A percentile compares a stretch with the other conserved stretches of the same genome.
phyloP scores from a whole-genome alignment of 108 stramenopile genomes.

The Discostella pseudostelligera region DNA sequence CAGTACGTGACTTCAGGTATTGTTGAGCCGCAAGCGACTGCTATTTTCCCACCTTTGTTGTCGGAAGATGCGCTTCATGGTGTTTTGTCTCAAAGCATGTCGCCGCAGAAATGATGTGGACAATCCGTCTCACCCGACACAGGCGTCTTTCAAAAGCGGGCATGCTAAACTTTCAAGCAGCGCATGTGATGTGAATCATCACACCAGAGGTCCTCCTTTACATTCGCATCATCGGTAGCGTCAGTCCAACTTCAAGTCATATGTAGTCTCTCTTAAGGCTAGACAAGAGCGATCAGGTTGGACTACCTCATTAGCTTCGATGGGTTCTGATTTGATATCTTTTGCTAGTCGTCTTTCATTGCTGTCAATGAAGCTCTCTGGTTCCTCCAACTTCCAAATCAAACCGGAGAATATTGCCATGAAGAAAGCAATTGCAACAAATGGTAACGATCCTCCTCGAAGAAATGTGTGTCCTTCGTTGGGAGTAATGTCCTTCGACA shows the following conservation, averaged over 20 bases:
- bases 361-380: no score
- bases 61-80: neutral
- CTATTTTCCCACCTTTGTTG: slow-evolving; percentile 22
- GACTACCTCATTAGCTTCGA: slow-evolving; percentile 12
- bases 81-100: no score
- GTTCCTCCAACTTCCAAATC: slow-evolving; percentile 37
- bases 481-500: slow-evolving; percentile 18
- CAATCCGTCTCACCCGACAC: no score
- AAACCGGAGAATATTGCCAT: slow-evolving; percentile 9
- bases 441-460: slow-evolving; percentile 28
- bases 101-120: no score
- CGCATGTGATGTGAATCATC: no score
- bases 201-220: no score
- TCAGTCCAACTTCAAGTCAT: slow-evolving; percentile 36
- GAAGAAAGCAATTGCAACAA: slow-evolving; percentile 13
- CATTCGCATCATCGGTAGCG: no score
- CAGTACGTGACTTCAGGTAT: slow-evolving; percentile 27
- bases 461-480: neutral
- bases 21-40: slow-evolving; percentile 29
- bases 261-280: slow-evolving; percentile 23
- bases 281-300: slow-evolving; percentile 23
- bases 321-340: slow-evolving; percentile 8
- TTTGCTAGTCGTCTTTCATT: slow-evolving; percentile 1
- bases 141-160: no score
- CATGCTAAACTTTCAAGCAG: no score